phyloP scores from a whole-genome alignment of 192 early-diverging fungal genomes.

The Entomortierella parvispora region DNA sequence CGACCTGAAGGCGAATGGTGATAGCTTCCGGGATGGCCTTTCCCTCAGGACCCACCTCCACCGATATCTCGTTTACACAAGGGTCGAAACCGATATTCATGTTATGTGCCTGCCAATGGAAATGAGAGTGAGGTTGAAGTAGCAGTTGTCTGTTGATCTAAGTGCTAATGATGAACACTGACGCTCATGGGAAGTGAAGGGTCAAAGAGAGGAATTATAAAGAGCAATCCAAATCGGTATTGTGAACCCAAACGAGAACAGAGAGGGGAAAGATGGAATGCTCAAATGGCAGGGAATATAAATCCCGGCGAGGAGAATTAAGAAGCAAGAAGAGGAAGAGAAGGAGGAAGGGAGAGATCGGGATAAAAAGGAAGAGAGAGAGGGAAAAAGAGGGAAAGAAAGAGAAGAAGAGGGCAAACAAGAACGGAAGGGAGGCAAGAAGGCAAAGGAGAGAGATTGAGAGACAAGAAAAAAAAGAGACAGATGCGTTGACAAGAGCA shows the following conservation, averaged over 20 bases:
- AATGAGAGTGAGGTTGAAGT: background rate
- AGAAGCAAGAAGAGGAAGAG: background rate
- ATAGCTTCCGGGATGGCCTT: too few relatives aligned
- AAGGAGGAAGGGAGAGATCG: background rate
- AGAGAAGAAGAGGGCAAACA: background rate
- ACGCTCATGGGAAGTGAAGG: too few relatives aligned
- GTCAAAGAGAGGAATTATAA: too few relatives aligned
- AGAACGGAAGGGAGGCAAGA: background rate
- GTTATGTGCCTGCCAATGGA: background rate
- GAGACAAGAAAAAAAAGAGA: background rate
- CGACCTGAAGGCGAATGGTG: background rate
- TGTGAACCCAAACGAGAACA: too few relatives aligned
- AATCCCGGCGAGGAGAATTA: background rate
- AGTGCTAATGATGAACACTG: background rate
- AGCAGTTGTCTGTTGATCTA: background rate
- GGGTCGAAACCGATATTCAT: background rate
- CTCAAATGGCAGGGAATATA: background rate
- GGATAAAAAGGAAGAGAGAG: conserved; percentile 2
- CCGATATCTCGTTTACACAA: background rate
- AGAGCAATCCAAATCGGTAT: too few relatives aligned
- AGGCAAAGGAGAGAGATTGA: background rate
- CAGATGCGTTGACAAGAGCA: too few relatives aligned
- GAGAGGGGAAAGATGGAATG: background rate
- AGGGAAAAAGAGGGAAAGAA: conserved; percentile 2
- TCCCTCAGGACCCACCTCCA: too few relatives aligned